Evolutionary conservation across 1,284 basidiomycete genomes (phyloP), one percentile per base, ranked within the genome.

Genomic region (Cryptococcus hybrid): DNA sequence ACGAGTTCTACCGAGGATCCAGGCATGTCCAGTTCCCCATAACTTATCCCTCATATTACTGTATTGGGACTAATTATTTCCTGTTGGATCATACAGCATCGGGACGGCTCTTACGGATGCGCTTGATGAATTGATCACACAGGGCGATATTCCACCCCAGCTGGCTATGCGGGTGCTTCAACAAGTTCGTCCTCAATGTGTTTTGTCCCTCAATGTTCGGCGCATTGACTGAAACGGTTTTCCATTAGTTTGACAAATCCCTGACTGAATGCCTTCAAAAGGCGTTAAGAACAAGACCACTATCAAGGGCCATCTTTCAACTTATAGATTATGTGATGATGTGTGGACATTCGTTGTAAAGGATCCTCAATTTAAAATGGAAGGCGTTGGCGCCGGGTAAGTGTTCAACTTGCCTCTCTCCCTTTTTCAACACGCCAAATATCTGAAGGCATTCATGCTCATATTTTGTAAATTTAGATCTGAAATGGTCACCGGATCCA

Each of bases 61-160:
- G 34, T 30, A 18, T 9, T 7, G 36, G 38, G 36, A 40, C 13
- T 7, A 13, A n/a, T 51, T 24, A 7, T 24, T 24, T 24, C 24
- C 24, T 24, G 24, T 24, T 24, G 35, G 36, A 2, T 36, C 6
- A 7, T 24, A 15, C 69, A 98, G 95, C 66, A 92, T 98, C 78
- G 95, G 95, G 45, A 92, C 94, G 83, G 92, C 95, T 48, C 84
- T 99, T 56, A 97, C 95, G n/a, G 95, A 99, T 82, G 93, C 95
- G 63, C 86, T 99, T 67, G 95, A 99, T 80, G 95, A 99, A 80
- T 85, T 99, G 61, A 99, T 99, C 72, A 96, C 94, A 52, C 91
- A 89, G 66, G 95, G 95, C 1, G 88, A 92, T 58, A 98, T 99
- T 68, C 96, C 94, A 18, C 95, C 96, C 2, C 94, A 99, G 79